These are phyloP conservation scores for Lachnellula suecica DNA, from an alignment of 2,329 filamentous ascomycete species.

Conservation along the genomic window DNA sequence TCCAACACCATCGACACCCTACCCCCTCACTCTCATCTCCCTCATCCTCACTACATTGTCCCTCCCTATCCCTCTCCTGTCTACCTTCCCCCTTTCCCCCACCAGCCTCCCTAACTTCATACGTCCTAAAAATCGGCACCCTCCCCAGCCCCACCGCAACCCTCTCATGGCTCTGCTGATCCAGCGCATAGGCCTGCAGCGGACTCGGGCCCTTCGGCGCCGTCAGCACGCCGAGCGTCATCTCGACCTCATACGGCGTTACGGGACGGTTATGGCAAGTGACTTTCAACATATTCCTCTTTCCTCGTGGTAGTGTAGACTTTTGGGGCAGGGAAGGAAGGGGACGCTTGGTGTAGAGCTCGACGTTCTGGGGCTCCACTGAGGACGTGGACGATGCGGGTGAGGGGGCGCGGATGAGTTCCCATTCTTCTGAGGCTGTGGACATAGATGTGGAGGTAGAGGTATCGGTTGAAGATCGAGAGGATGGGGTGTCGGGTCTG, in stretches of 20 bases:
- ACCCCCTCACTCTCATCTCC: too few relatives aligned
- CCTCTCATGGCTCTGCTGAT: conserved; percentile 15
- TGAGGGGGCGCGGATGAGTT: conserved; percentile 7
- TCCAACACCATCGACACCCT: too few relatives aligned
- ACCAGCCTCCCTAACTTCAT: neutral
- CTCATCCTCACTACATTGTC: too few relatives aligned
- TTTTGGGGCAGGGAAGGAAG: conserved; percentile 17
- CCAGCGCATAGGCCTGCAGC: conserved; percentile 15
- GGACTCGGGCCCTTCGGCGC: conserved; percentile 12
- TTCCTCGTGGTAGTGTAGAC: neutral
- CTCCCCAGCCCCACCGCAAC: conserved; percentile 13
- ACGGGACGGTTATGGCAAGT: conserved; percentile 10
- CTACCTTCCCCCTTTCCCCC: neutral
- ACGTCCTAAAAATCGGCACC: neutral
- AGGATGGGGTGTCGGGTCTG: neutral
- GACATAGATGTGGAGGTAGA: neutral
- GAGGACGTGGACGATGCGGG: conserved; percentile 7
- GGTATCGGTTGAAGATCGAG: conserved; percentile 1
- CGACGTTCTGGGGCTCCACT: conserved; percentile 10
- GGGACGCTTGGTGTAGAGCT: conserved; percentile 13
- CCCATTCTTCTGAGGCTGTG: conserved; percentile 5
- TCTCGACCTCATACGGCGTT: conserved; percentile 11
- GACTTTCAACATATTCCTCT: conserved; percentile 1
- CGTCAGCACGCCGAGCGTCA: neutral
- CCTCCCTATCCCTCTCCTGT: too few relatives aligned